phyloP scores from a whole-genome alignment of 1,139 yeast genomes.

The Trichomonascaceae sp. region DNA sequence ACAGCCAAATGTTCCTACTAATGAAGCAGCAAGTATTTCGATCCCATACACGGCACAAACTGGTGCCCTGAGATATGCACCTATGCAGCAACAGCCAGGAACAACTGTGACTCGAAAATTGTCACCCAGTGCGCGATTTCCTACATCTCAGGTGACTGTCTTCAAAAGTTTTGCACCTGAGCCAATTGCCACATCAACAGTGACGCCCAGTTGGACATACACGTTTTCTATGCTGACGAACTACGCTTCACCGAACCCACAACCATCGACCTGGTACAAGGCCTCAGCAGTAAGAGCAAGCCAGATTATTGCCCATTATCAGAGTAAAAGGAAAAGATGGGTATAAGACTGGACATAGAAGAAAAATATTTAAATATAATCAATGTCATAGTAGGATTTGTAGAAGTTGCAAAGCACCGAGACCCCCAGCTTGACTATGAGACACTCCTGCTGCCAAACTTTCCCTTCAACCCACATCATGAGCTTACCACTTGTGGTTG shows the following conservation, averaged over 20 bases:
- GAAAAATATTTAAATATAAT: neutral
- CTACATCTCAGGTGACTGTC: conserved; percentile 62
- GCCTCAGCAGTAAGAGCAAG: conserved; percentile 21
- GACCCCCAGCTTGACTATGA: no score
- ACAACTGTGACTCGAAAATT: conserved; percentile 45
- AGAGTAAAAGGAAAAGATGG: conserved; percentile 16
- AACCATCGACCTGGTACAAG: conserved; percentile 26
- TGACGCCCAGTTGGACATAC: conserved; percentile 82
- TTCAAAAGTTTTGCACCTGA: conserved; percentile 40
- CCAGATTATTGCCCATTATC: conserved; percentile 13
- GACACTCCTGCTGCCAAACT: no score
- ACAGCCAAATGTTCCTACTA: conserved; percentile 31
- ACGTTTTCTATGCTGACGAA: conserved; percentile 57
- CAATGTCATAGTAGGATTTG: neutral
- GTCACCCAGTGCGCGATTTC: conserved; percentile 26
- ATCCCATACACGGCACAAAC: conserved; percentile 72
- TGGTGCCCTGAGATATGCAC: conserved; percentile 70
- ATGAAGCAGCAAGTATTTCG: conserved; percentile 29
- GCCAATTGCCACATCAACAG: conserved; percentile 38
- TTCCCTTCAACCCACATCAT: neutral
- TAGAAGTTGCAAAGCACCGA: no score
- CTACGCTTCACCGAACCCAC: conserved; percentile 41
- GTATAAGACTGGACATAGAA: conserved; percentile 4
- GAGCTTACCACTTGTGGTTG: conserved; percentile 18
- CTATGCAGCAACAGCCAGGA: conserved; percentile 87